These are phyloP conservation scores for Hanseniaspora valbyensis DNA, from an alignment of 805 yeast species.

Conservation along the genomic window DNA sequence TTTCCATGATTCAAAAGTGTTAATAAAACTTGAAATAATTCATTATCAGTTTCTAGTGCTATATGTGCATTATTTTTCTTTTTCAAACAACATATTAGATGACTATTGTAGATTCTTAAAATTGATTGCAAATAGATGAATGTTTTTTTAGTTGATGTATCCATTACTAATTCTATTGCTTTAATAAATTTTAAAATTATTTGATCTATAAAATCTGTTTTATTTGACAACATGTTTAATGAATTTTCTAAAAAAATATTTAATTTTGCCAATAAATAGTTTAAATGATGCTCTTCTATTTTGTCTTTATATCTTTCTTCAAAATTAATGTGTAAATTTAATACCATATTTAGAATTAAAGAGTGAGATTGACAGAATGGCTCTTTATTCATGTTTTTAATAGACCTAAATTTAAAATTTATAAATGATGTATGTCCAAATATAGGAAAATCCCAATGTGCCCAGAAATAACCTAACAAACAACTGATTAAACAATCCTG, in stretches of 20 bases:
- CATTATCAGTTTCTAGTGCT: background rate
- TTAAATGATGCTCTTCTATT: background rate
- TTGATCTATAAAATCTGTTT: background rate
- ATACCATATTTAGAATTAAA: background rate
- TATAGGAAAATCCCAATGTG: background rate
- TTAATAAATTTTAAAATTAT: background rate
- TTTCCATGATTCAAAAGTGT: background rate
- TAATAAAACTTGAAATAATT: background rate
- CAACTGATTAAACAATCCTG: conserved; percentile 1
- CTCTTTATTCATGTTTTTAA: background rate
- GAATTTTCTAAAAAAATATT: background rate
- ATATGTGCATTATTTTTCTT: conserved; percentile 8
- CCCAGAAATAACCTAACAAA: background rate
- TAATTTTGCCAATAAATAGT: background rate
- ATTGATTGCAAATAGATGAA: conserved; percentile 8
- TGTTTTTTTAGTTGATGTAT: background rate
- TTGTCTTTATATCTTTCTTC: background rate
- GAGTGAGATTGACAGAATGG: background rate
- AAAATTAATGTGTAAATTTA: background rate
- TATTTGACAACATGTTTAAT: background rate
- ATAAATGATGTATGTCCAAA: conserved; percentile 2
- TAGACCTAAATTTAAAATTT: background rate
- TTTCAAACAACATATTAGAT: conserved; percentile 8
- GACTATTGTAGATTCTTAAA: background rate
- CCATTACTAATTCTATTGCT: background rate